phyloP scores from a whole-genome alignment of 2,329 filamentous ascomycete species.

The Magnaporthiopsis poae region DNA sequence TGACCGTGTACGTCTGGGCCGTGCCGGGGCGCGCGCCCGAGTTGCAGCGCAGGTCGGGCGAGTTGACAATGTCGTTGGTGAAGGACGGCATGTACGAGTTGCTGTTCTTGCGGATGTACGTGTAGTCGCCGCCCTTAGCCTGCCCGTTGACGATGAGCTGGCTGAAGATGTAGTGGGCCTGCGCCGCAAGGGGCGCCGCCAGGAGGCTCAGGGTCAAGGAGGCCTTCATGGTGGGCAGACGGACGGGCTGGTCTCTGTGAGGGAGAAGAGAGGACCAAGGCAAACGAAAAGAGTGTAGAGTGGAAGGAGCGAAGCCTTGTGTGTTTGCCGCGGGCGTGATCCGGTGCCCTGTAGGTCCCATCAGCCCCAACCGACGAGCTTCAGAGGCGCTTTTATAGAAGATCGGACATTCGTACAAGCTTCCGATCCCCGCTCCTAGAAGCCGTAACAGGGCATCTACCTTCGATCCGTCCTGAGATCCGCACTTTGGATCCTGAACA shows the following conservation, averaged over 20 bases:
- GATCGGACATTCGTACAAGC: background rate
- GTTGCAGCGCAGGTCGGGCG: constrained; percentile 33
- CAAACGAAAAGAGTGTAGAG: background rate
- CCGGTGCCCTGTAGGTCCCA: background rate
- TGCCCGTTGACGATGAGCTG: constrained; percentile 33
- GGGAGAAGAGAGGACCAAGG: background rate
- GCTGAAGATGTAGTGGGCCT: constrained; percentile 27
- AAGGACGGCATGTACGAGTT: constrained; percentile 30
- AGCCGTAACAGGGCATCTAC: background rate
- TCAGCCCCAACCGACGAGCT: background rate
- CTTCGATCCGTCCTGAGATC: background rate
- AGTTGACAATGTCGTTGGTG: constrained; percentile 23
- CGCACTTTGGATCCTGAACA: background rate
- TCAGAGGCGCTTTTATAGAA: constrained; percentile 1
- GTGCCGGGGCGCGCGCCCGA: constrained; percentile 26
- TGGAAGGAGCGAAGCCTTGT: too few species aligned
- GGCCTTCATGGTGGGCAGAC: constrained; percentile 12
- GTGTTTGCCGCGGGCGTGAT: background rate
- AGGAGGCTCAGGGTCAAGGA: constrained; percentile 11
- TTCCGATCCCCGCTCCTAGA: background rate
- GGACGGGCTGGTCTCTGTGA: background rate
- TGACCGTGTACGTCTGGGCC: constrained; percentile 34
- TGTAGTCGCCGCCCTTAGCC: constrained; percentile 30
- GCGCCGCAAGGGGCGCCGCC: constrained; percentile 11
- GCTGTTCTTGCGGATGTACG: constrained; percentile 37